phyloP scores from a whole-genome alignment of 176 grass and related monocot genomes.

The Oryza nivara region DNA sequence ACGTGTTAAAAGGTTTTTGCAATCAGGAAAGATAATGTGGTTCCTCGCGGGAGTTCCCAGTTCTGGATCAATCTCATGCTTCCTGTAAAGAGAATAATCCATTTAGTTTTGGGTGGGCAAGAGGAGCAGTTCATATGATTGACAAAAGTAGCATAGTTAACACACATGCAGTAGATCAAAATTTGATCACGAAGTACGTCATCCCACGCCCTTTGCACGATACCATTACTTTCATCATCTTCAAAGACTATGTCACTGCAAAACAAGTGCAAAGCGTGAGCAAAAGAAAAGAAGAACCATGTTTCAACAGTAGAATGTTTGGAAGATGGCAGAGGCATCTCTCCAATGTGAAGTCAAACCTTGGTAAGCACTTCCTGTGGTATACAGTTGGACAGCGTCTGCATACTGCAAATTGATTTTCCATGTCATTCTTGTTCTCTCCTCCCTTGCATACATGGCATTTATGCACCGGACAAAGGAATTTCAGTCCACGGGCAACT shows the following conservation, averaged over 20 bases:
- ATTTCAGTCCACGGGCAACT: conserved; percentile 55
- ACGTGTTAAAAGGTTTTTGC: background rate
- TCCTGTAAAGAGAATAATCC: conserved; percentile 52
- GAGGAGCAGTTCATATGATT: background rate
- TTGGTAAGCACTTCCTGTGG: conserved; percentile 78
- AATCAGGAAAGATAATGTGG: conserved; percentile 70
- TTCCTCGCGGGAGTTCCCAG: conserved; percentile 54
- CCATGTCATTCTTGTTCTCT: conserved; percentile 52
- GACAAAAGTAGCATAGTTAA: conserved; percentile 17
- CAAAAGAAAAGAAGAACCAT: background rate
- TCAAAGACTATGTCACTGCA: conserved; percentile 56
- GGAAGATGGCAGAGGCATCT: background rate
- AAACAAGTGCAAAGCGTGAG: conserved; percentile 29
- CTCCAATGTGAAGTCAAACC: conserved; percentile 42
- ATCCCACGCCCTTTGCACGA: conserved; percentile 68
- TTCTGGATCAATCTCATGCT: conserved; percentile 59
- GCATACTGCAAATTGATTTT: conserved; percentile 78
- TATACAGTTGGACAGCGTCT: conserved; percentile 76
- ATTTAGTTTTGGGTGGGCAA: background rate
- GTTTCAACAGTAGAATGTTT: background rate
- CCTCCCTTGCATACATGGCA: conserved; percentile 52
- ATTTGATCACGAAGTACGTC: conserved; percentile 54
- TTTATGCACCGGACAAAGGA: conserved; percentile 72
- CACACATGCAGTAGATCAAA: conserved; percentile 86
- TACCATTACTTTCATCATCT: background rate